Evolutionary conservation across 2,329 filamentous ascomycete genomes (phyloP).

Genomic region (Neophaeococcomyces aloes): DNA sequence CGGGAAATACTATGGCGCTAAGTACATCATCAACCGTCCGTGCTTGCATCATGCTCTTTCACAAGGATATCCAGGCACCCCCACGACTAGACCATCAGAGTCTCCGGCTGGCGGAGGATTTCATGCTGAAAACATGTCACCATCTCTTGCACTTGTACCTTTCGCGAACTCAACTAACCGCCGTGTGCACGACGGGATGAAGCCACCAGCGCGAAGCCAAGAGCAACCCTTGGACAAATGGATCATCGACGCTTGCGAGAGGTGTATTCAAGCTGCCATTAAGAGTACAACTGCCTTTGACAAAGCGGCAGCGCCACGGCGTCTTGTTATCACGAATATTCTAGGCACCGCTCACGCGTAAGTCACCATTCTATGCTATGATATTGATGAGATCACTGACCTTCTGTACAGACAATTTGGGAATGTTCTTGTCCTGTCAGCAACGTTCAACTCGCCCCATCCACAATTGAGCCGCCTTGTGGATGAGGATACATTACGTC

Average conservation of each 20-base stretch:
- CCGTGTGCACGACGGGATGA: constrained; percentile 27
- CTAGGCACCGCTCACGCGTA: constrained; percentile 95
- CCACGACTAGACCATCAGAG: constrained; percentile 17
- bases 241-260: constrained; percentile 24
- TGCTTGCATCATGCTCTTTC: constrained; percentile 55
- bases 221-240: constrained; percentile 22
- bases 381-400: constrained; percentile 20
- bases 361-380: constrained; percentile 33
- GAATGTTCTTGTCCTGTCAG: constrained; percentile 82
- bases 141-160: constrained; percentile 25
- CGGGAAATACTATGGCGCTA: constrained; percentile 88
- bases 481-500: constrained; percentile 43
- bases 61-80: constrained; percentile 9
- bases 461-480: constrained; percentile 46
- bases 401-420: constrained; percentile 69
- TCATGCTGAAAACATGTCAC: constrained; percentile 29
- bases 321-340: constrained; percentile 85
- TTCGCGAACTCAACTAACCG: constrained; percentile 24
- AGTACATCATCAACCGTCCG: constrained; percentile 78
- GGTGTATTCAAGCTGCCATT: constrained; percentile 64
- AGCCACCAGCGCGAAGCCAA: constrained; percentile 24
- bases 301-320: constrained; percentile 46
- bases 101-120: constrained; percentile 26
- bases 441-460: constrained; percentile 59
- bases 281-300: constrained; percentile 78